Percentiles rank a stretch among this genome's conserved stretches.
phyloP scores from a whole-genome alignment of 1,284 basidiomycete genomes.

The Microbotryum silenes-acaulis region DNA sequence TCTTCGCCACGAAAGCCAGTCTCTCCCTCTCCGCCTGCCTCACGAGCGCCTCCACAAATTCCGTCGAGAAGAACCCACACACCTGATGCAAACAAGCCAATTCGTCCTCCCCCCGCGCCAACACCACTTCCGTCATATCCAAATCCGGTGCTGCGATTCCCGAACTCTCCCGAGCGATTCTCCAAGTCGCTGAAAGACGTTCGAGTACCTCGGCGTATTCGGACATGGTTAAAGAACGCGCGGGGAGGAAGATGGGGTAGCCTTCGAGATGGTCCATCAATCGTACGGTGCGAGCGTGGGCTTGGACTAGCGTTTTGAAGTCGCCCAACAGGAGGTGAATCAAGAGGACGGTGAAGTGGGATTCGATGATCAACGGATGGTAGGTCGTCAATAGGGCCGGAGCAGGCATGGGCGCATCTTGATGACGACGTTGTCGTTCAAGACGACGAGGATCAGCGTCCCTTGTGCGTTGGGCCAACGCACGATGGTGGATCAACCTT shows the following conservation, averaged over 20 bases:
- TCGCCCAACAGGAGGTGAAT: constrained; percentile 65
- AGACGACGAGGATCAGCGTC: constrained; percentile 37
- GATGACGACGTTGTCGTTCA: constrained; percentile 38
- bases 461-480: constrained; percentile 26
- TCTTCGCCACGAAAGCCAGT: constrained; percentile 49
- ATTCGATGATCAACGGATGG: constrained; percentile 72
- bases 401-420: constrained; percentile 12
- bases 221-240: constrained; percentile 72
- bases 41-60: constrained; percentile 21
- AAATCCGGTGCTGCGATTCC: constrained; percentile 48
- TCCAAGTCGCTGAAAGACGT: constrained; percentile 54
- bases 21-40: constrained; percentile 29
- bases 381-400: constrained; percentile 59
- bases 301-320: constrained; percentile 52
- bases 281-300: constrained; percentile 56
- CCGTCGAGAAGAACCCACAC: constrained; percentile 19
- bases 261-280: constrained; percentile 67
- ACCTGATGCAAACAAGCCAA: constrained; percentile 21
- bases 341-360: constrained; percentile 65
- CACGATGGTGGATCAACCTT: constrained; percentile 15
- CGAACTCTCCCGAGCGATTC: constrained; percentile 55
- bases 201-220: constrained; percentile 73
- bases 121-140: constrained; percentile 47
- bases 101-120: constrained; percentile 9
- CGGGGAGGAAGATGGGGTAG: constrained; percentile 74